Evolutionary conservation across 345 rosid genomes (phyloP).

Genomic region (Heritiera littoralis): DNA sequence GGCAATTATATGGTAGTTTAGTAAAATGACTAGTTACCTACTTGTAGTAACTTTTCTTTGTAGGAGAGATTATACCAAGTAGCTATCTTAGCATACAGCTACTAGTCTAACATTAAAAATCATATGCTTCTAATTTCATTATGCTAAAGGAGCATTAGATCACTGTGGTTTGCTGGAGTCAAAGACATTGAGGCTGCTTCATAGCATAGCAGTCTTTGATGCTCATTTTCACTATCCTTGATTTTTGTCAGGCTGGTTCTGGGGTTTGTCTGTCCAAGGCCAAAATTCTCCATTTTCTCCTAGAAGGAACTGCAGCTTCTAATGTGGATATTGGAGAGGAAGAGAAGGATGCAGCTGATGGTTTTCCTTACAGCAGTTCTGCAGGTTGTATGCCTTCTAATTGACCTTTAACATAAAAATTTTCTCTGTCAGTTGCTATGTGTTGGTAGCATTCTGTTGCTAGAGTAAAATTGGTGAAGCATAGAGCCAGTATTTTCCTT

Average conservation of each 20-base stretch:
- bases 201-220: background rate
- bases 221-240: conserved; percentile 10
- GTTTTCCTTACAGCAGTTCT: conserved; percentile 24
- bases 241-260: conserved; percentile 56
- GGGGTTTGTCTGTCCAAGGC: conserved; percentile 48
- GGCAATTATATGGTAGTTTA: background rate
- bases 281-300: conserved; percentile 56
- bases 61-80: background rate
- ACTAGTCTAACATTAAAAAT: background rate
- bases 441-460: conserved; percentile 9
- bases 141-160: background rate
- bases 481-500: background rate
- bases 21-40: background rate
- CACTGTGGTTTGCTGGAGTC: background rate
- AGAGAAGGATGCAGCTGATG: conserved; percentile 36
- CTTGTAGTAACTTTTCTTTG: background rate
- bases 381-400: conserved; percentile 30
- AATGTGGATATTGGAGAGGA: conserved; percentile 47
- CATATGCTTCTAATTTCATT: background rate
- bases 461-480: background rate
- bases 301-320: conserved; percentile 87
- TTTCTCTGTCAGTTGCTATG: background rate
- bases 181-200: background rate
- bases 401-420: background rate
- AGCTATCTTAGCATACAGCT: background rate